phyloP scores from a whole-genome alignment of 177 flowering plant genomes.

The Vitis hybrid region DNA sequence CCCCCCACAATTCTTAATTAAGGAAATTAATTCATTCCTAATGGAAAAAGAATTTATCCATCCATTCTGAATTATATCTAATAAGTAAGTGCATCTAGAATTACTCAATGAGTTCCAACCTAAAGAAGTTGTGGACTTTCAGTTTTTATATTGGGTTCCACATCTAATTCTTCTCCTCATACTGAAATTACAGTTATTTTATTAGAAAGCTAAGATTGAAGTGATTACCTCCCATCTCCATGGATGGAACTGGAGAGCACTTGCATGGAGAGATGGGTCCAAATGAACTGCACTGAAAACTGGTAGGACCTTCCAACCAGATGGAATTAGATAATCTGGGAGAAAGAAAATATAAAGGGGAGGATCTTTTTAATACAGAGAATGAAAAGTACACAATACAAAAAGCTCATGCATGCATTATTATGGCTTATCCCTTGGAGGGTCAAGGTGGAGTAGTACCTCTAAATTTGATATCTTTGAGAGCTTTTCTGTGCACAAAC shows the following conservation, averaged over 20 bases:
- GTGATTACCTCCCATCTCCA: constrained; percentile 74
- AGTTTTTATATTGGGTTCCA: too few species aligned
- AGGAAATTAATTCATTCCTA: too few species aligned
- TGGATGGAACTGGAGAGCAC: constrained; percentile 53
- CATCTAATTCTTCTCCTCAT: too few species aligned
- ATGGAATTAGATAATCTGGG: constrained; percentile 57
- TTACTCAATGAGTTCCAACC: too few species aligned
- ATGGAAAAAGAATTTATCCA: too few species aligned
- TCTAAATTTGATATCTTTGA: constrained; percentile 64
- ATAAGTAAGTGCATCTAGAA: too few species aligned
- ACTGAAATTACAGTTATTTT: not conserved
- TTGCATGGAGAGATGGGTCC: constrained; percentile 50
- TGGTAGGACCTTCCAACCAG: constrained; percentile 77
- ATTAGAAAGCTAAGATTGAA: not conserved
- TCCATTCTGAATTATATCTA: too few species aligned
- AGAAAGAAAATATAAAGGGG: constrained; percentile 5
- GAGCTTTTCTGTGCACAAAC: constrained; percentile 73
- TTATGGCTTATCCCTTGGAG: not conserved
- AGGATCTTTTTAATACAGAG: too few species aligned
- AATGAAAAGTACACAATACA: not conserved
- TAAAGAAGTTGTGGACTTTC: too few species aligned
- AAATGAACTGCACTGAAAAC: constrained; percentile 66
- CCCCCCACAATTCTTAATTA: too few species aligned
- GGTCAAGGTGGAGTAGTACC: constrained; percentile 27
- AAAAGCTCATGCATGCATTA: constrained; percentile 29